Percentiles rank a stretch among this genome's conserved stretches.
These are phyloP conservation scores for Tolypocladium nubicola DNA, from an alignment of 2,329 filamentous ascomycete genomes.

Conservation along the genomic window DNA sequence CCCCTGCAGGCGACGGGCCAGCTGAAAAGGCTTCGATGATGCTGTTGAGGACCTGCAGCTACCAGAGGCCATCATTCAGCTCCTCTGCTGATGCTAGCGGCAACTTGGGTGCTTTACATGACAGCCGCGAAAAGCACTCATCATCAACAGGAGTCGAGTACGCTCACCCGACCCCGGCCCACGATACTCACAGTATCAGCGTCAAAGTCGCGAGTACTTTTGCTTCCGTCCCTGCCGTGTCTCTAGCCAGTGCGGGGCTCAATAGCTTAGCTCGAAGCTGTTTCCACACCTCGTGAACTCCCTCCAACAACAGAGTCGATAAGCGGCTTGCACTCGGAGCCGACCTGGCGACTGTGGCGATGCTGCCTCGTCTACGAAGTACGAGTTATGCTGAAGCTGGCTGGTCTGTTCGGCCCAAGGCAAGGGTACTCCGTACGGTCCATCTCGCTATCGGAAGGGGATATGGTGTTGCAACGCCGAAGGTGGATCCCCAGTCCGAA, in stretches of 20 bases:
- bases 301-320: no score
- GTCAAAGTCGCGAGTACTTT: not conserved
- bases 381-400: no score
- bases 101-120: not conserved
- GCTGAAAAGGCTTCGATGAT: not conserved
- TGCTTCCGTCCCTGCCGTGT: not conserved
- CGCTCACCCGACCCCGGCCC: no score
- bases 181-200: not conserved
- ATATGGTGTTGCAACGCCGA: not conserved
- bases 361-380: no score
- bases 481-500: not conserved
- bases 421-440: no score
- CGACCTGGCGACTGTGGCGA: no score
- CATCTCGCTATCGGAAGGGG: not conserved
- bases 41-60: not conserved
- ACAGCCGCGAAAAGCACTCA: not conserved
- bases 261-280: not conserved
- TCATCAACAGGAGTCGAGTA: not conserved
- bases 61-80: not conserved
- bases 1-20: not conserved
- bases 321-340: not conserved
- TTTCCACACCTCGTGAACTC: not conserved
- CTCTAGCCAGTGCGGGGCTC: conserved; percentile 1
- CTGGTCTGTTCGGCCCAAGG: no score
- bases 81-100: not conserved